phyloP scores from a whole-genome alignment of 2,329 filamentous ascomycete species.

The Monosporascus sp. region DNA sequence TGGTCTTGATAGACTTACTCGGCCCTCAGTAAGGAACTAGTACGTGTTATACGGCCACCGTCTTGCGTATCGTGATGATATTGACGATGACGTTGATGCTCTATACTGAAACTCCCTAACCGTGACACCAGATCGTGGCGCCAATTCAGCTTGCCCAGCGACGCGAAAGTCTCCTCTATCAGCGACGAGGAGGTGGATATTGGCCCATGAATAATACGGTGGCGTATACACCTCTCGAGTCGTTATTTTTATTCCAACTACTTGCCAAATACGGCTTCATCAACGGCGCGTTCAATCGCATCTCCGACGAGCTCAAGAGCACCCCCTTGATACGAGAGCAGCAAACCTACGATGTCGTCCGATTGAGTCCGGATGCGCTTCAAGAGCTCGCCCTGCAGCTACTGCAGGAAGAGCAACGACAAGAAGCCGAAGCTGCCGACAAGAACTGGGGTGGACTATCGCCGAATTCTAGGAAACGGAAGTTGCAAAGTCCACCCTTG shows the following conservation, averaged over 20 bases:
- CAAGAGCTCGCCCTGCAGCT: constrained; percentile 72
- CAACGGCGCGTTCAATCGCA: constrained; percentile 60
- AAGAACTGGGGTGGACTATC: constrained; percentile 41
- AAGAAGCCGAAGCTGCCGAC: constrained; percentile 37
- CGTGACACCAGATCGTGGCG: constrained; percentile 41
- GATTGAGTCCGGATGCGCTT: constrained; percentile 72
- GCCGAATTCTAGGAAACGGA: constrained; percentile 66
- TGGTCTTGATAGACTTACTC: constrained; percentile 16
- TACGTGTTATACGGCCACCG: constrained; percentile 19
- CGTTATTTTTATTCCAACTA: constrained; percentile 77
- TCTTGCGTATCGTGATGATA: background rate
- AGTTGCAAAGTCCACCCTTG: constrained; percentile 59
- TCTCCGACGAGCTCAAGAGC: constrained; percentile 68
- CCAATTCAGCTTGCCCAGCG: constrained; percentile 47
- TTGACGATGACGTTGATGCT: background rate
- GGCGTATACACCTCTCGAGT: constrained; percentile 79
- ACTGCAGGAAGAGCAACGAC: constrained; percentile 65
- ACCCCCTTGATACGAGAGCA: constrained; percentile 69
- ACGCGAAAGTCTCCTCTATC: constrained; percentile 50
- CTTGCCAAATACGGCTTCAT: constrained; percentile 63
- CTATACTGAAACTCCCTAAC: constrained; percentile 13
- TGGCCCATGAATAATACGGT: constrained; percentile 53
- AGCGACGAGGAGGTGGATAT: constrained; percentile 45
- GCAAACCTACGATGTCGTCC: constrained; percentile 64
- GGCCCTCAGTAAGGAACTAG: constrained; percentile 11